These are phyloP conservation scores for Cordia subcordata DNA, from an alignment of 257 asterid species.

Conservation along the genomic window DNA sequence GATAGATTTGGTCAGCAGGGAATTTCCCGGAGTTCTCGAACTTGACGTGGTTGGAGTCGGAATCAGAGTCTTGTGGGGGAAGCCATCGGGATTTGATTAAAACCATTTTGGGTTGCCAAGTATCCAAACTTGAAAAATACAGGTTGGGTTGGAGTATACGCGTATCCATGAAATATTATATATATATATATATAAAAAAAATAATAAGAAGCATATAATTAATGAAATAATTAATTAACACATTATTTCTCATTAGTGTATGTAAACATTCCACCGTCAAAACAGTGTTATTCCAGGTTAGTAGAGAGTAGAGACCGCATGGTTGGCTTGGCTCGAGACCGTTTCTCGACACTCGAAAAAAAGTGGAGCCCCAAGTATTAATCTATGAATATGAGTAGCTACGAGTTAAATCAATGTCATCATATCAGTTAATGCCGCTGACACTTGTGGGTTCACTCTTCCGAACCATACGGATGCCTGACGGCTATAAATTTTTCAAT, in stretches of 20 bases:
- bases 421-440: neutral
- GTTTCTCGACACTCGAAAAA: neutral
- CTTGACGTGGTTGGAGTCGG: no score
- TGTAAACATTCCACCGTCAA: slow-evolving; percentile 10
- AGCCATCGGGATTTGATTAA: no score
- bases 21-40: no score
- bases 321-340: slow-evolving; percentile 18
- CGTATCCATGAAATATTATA: no score
- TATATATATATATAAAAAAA: no score
- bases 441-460: neutral
- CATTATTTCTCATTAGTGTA: neutral
- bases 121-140: no score
- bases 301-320: slow-evolving; percentile 9
- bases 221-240: neutral
- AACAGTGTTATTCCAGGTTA: slow-evolving; percentile 4
- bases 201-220: neutral
- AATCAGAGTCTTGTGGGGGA: no score
- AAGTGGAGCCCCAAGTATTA: slow-evolving; percentile 3
- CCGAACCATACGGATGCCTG: no score
- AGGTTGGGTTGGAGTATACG: no score
- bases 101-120: no score
- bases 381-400: neutral
- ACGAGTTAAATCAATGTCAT: neutral
- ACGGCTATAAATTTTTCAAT: no score
- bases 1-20: no score